A percentile compares a stretch with the other conserved stretches of the same genome.
Evolutionary conservation across 257 asterid genomes (phyloP).

Genomic region (Nicotiana tomentosiformis): DNA sequence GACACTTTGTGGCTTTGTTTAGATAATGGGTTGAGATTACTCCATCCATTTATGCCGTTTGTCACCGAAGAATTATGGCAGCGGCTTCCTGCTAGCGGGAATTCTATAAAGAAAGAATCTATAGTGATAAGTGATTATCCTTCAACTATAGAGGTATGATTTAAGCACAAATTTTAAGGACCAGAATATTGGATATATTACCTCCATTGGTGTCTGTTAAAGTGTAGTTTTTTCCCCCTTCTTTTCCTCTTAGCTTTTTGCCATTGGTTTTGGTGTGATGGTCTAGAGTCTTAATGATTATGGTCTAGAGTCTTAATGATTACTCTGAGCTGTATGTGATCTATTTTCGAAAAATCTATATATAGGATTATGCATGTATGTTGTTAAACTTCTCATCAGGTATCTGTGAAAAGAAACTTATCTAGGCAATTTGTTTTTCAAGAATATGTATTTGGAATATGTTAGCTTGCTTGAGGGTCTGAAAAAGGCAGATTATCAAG

Average conservation of each 20-base stretch:
- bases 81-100: conserved; percentile 64
- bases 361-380: not conserved
- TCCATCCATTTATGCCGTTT: conserved; percentile 92
- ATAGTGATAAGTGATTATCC: conserved; percentile 79
- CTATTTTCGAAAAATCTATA: not conserved
- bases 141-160: conserved; percentile 52
- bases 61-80: conserved; percentile 96
- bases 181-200: too few relatives aligned
- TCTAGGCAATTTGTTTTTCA: not conserved
- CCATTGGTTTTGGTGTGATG: not conserved
- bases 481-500: not conserved
- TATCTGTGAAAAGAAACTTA: not conserved
- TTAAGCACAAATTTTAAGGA: not conserved
- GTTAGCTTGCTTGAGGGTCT: conserved; percentile 1
- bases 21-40: conserved; percentile 74
- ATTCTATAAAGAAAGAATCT: conserved; percentile 60
- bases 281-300: not conserved
- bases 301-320: not conserved
- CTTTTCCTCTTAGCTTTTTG: not conserved
- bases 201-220: too few relatives aligned
- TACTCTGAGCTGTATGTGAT: not conserved
- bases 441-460: not conserved
- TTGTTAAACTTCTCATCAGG: not conserved
- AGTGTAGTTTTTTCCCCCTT: too few relatives aligned
- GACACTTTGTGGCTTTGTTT: conserved; percentile 82